Evolutionary conservation across 192 early-diverging fungal genomes (phyloP).

Genomic region (Linnemannia exigua): DNA sequence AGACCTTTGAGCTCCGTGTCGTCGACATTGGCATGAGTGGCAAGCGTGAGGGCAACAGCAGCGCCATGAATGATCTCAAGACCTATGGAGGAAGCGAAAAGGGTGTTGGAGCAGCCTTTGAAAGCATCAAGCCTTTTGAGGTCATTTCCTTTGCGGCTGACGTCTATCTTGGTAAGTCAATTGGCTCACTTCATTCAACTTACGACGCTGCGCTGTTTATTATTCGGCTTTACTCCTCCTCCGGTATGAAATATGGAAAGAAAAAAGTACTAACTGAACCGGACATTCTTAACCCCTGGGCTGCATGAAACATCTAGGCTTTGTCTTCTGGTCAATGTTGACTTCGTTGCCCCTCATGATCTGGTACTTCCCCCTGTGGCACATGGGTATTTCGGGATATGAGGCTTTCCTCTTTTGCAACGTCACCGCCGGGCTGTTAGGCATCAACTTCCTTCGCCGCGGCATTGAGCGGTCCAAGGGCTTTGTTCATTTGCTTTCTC

Average conservation of each 20-base stretch:
- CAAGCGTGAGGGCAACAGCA: constrained; percentile 19
- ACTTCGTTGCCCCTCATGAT: constrained; percentile 78
- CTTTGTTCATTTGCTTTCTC: constrained; percentile 67
- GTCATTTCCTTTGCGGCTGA: constrained; percentile 69
- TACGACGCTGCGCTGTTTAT: neutral
- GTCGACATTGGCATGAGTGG: constrained; percentile 53
- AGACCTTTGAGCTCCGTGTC: constrained; percentile 63
- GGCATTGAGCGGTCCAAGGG: constrained; percentile 67
- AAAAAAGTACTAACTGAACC: neutral
- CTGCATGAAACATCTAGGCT: constrained; percentile 59
- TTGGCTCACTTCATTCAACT: neutral
- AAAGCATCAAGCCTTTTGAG: constrained; percentile 40
- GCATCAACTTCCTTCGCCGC: constrained; percentile 67
- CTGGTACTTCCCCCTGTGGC: constrained; percentile 90
- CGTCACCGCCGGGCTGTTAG: constrained; percentile 69
- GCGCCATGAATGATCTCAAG: constrained; percentile 38
- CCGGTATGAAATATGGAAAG: neutral
- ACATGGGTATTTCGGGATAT: constrained; percentile 89
- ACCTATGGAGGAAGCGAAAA: constrained; percentile 43
- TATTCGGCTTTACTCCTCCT: neutral
- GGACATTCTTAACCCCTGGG: neutral
- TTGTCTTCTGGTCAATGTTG: constrained; percentile 87
- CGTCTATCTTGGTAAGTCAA: constrained; percentile 70
- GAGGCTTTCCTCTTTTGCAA: constrained; percentile 80
- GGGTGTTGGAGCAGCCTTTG: neutral